A percentile compares a stretch with the other conserved stretches of the same genome.
Conservation (phyloP, 2,329 filamentous ascomycete genomes). For the Aspergillus quadrilineatus region DNA sequence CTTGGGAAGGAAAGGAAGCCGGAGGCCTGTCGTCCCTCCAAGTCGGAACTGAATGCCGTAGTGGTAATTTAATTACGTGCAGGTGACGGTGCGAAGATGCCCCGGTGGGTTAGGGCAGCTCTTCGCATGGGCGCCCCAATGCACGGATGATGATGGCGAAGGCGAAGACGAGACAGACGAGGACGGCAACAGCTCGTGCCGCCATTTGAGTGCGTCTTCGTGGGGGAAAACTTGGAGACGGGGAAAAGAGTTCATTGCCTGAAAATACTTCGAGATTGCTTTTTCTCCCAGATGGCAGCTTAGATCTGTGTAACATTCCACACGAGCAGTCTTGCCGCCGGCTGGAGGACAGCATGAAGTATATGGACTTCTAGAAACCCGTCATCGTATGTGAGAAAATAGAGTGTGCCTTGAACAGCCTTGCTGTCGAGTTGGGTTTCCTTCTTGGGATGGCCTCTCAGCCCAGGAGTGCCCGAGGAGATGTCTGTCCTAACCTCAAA, state of each 20-base stretch:
- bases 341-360: background rate
- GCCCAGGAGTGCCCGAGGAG: constrained; percentile 5
- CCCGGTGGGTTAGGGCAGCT: background rate
- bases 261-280: constrained; percentile 2
- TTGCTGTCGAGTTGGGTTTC: background rate
- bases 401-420: background rate
- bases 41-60: constrained; percentile 15
- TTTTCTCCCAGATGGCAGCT: constrained; percentile 4
- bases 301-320: constrained; percentile 19
- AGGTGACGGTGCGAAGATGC: constrained; percentile 5
- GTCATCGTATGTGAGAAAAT: background rate
- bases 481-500: constrained; percentile 6
- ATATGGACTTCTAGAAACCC: background rate
- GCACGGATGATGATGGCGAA: constrained; percentile 3
- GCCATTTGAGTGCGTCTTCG: constrained; percentile 3
- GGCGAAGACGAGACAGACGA: background rate
- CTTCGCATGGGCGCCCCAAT: background rate
- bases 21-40: background rate
- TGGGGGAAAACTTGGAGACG: constrained; percentile 12
- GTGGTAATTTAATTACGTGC: constrained; percentile 16
- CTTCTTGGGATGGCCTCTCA: background rate
- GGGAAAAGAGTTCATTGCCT: background rate
- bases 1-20: background rate
- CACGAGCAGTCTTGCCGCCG: background rate
- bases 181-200: constrained; percentile 13